Percentiles rank a stretch among this genome's conserved stretches.
These are phyloP conservation scores for Oryza australiensis DNA, from an alignment of 176 grass and related monocot genomes.

Conservation along the genomic window DNA sequence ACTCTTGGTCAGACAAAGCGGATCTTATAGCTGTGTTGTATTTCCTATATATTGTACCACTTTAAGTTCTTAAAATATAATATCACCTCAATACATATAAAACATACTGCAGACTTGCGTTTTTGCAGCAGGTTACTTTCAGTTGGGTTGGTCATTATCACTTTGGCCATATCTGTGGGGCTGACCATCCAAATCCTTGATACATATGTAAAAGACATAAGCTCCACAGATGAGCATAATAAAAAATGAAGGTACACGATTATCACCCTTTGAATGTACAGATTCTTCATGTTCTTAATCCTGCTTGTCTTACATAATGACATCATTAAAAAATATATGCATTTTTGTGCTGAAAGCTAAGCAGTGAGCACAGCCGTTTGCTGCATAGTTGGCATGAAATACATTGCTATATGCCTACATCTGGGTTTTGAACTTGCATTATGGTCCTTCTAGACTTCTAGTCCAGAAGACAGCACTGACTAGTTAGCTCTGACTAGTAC, in stretches of 20 bases:
- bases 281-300: background rate
- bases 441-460: too few species aligned
- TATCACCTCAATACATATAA: constrained; percentile 3
- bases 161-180: background rate
- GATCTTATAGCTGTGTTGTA: too few species aligned
- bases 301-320: background rate
- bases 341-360: too few species aligned
- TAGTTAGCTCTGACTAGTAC: too few species aligned
- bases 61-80: background rate
- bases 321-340: background rate
- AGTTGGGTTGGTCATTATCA: background rate
- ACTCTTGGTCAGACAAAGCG: too few species aligned
- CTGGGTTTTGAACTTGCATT: too few species aligned
- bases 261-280: background rate
- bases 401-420: too few species aligned
- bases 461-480: too few species aligned
- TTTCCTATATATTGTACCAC: background rate
- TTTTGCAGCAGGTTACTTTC: constrained; percentile 1
- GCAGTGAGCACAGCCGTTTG: too few species aligned
- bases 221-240: background rate
- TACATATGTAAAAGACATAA: constrained; percentile 12
- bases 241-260: background rate
- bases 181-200: background rate
- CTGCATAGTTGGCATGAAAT: too few species aligned
- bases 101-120: background rate